Conservation (phyloP, 257 asterid genomes). For the Echites panduratus region DNA sequence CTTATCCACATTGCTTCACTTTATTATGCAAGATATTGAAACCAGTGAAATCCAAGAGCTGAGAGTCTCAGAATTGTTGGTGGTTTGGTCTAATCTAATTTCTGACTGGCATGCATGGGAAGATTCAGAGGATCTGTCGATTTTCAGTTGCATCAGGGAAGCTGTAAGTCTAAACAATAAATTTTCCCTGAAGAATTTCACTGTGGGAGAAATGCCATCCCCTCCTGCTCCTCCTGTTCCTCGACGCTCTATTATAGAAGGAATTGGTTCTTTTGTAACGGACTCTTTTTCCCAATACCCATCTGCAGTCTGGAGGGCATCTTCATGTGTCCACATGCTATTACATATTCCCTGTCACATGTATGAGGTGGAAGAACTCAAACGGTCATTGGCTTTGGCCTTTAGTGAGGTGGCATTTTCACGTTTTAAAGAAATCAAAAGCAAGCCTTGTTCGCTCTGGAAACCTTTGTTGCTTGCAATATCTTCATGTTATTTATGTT, state of each 20-base stretch:
- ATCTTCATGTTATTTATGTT: slow-evolving; percentile 34
- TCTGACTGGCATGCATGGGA: slow-evolving; percentile 47
- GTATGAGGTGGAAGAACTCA: slow-evolving; percentile 25
- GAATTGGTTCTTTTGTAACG: slow-evolving; percentile 31
- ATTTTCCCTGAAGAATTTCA: slow-evolving; percentile 25
- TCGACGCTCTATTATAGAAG: slow-evolving; percentile 30
- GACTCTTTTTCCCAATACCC: slow-evolving; percentile 35
- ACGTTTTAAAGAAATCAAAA: slow-evolving; percentile 26
- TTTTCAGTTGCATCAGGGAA: slow-evolving; percentile 31
- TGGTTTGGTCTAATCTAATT: slow-evolving; percentile 36
- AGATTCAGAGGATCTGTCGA: slow-evolving; percentile 37
- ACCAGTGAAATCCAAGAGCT: slow-evolving; percentile 19
- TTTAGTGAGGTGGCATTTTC: slow-evolving; percentile 31
- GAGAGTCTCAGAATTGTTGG: slow-evolving; percentile 29
- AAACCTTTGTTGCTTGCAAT: slow-evolving; percentile 37
- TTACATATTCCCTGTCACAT: slow-evolving; percentile 27
- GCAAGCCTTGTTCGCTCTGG: slow-evolving; percentile 31
- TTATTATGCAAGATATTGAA: slow-evolving; percentile 31
- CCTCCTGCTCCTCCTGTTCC: slow-evolving; percentile 33
- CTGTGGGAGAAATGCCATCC: slow-evolving; percentile 20
- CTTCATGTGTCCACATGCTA: slow-evolving; percentile 35
- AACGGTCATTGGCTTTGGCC: slow-evolving; percentile 25
- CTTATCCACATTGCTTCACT: slow-evolving; percentile 29
- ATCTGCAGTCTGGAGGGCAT: slow-evolving; percentile 42
- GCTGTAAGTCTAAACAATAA: slow-evolving; percentile 26